Evolutionary conservation across 257 asterid genomes (phyloP).

Genomic region (Solanum paucissectum): DNA sequence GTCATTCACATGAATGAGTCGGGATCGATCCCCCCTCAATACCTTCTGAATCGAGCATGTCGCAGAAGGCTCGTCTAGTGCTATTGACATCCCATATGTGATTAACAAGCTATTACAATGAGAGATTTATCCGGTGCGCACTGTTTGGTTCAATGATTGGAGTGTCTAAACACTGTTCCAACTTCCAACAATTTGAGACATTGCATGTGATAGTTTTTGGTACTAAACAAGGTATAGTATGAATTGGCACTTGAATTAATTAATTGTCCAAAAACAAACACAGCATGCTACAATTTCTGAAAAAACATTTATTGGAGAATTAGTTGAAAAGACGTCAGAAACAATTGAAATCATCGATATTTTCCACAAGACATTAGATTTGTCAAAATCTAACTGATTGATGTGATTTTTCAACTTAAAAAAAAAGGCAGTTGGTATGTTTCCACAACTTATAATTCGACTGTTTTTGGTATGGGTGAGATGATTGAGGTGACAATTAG

Average conservation of each 20-base stretch:
- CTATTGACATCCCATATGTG: accelerated
- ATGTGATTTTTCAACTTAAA: background rate
- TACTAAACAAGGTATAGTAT: background rate
- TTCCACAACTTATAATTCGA: background rate
- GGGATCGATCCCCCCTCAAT: no score
- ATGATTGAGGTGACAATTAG: background rate
- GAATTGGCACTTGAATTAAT: background rate
- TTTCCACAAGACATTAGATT: background rate
- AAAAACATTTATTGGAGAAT: background rate
- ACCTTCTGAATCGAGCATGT: accelerated
- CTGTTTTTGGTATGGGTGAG: background rate
- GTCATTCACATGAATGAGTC: no score
- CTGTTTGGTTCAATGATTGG: background rate
- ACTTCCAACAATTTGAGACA: constrained; percentile 16
- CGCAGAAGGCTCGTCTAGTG: no score
- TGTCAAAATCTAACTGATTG: background rate
- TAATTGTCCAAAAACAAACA: background rate
- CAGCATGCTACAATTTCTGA: background rate
- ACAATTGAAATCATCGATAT: background rate
- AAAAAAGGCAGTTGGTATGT: background rate
- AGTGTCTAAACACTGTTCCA: constrained; percentile 5
- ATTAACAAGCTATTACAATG: no score
- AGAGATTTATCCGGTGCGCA: accelerated
- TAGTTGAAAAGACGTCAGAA: background rate
- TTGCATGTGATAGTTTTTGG: background rate